Evolutionary conservation across 495 filamentous ascomycete genomes (phyloP).

Genomic region (Jackrogersella multiformis): DNA sequence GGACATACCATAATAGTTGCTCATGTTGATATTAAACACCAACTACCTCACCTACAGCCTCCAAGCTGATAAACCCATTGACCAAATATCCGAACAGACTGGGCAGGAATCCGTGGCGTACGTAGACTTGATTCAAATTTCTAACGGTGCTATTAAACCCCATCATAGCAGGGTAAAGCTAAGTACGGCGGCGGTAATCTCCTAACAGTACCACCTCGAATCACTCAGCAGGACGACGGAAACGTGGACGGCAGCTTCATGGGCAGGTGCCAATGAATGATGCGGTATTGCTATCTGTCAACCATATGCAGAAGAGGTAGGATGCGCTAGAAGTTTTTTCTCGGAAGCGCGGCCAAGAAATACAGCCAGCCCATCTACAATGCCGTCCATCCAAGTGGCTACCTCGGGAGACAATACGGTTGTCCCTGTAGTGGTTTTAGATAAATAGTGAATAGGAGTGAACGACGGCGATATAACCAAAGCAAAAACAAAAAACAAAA

Average conservation of each 20-base stretch:
- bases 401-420: conserved; percentile 5
- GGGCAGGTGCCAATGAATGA: not conserved
- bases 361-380: conserved; percentile 6
- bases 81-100: not conserved
- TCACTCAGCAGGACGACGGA: not conserved
- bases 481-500: no score
- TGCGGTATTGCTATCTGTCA: conserved; percentile 5
- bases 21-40: not conserved
- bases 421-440: not conserved
- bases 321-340: not conserved
- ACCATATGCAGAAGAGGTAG: conserved; percentile 3
- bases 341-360: not conserved
- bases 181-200: no score
- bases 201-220: no score
- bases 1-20: not conserved
- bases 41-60: not conserved
- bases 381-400: not conserved
- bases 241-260: not conserved
- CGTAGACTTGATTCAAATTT: no score
- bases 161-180: no score
- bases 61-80: not conserved
- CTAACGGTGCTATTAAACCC: no score
- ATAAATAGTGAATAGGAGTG: conserved; percentile 3
- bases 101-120: not conserved
- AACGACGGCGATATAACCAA: no score